Conservation (phyloP, 257 asterid genomes). For the Nicotiana noctiflora region DNA sequence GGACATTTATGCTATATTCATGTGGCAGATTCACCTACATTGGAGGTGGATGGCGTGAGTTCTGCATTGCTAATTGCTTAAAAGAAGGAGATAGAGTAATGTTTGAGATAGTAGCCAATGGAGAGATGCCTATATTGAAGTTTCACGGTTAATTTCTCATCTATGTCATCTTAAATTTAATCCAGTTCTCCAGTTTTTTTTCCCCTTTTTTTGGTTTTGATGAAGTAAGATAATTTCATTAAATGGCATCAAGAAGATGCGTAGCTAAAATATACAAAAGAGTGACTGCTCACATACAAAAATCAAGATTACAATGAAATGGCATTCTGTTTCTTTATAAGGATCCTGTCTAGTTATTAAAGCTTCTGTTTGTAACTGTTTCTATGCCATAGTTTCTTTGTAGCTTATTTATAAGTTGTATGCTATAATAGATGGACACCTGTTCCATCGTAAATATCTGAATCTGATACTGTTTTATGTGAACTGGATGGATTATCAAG, state of each 20-base stretch:
- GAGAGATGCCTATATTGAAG: background rate
- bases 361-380: background rate
- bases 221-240: no score
- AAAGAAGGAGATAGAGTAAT: background rate
- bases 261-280: no score
- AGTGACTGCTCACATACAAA: no score
- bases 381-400: background rate
- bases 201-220: background rate
- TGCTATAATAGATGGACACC: background rate
- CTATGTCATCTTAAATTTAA: background rate
- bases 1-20: background rate
- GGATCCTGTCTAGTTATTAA: background rate
- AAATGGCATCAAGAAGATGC: no score
- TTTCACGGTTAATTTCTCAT: background rate
- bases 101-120: background rate
- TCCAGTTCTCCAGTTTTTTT: background rate
- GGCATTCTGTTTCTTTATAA: background rate
- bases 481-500: no score
- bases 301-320: background rate
- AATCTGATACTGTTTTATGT: background rate
- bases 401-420: background rate
- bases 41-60: background rate
- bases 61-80: background rate
- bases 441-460: background rate
- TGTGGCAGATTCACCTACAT: background rate